These are phyloP conservation scores for Xylariaceae sp. DNA, from an alignment of 2,329 filamentous ascomycete species.

Conservation along the genomic window DNA sequence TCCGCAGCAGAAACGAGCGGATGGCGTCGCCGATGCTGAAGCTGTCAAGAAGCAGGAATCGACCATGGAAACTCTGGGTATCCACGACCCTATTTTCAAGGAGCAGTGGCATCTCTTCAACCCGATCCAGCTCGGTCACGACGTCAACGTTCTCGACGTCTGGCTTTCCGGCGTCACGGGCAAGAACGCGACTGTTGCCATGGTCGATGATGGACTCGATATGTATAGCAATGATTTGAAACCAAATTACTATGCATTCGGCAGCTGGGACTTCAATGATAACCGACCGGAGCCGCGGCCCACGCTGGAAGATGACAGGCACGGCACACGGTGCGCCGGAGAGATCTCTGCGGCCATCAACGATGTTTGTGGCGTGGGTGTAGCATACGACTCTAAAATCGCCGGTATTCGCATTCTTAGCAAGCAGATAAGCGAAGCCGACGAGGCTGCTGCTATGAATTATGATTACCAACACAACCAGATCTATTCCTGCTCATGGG, in stretches of 20 bases:
- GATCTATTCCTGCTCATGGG: slow-evolving; percentile 99
- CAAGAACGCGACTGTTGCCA: slow-evolving; percentile 81
- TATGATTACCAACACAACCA: slow-evolving; percentile 88
- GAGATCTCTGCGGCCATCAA: slow-evolving; percentile 92
- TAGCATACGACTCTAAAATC: slow-evolving; percentile 88
- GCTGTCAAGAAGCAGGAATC: slow-evolving; percentile 56
- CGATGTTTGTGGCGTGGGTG: slow-evolving; percentile 89
- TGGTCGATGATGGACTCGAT: slow-evolving; percentile 93
- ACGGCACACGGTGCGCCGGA: slow-evolving; percentile 91
- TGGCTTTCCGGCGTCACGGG: slow-evolving; percentile 92
- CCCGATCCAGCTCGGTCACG: slow-evolving; percentile 72
- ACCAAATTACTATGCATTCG: slow-evolving; percentile 87
- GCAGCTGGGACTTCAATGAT: slow-evolving; percentile 97
- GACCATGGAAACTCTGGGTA: slow-evolving; percentile 64
- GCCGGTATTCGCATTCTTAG: slow-evolving; percentile 90
- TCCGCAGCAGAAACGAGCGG: slow-evolving; percentile 24
- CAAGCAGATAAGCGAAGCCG: slow-evolving; percentile 82
- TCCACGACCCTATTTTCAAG: slow-evolving; percentile 83
- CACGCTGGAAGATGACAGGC: slow-evolving; percentile 75
- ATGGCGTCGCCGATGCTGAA: slow-evolving; percentile 33
- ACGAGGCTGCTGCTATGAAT: slow-evolving; percentile 89
- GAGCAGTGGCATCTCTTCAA: slow-evolving; percentile 98
- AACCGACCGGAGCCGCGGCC: slow-evolving; percentile 73
- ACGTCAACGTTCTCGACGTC: slow-evolving; percentile 92
- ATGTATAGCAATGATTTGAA: slow-evolving; percentile 92